These are phyloP conservation scores for Lachnellula willkommii DNA, from an alignment of 2,329 filamentous ascomycete species.

Conservation along the genomic window DNA sequence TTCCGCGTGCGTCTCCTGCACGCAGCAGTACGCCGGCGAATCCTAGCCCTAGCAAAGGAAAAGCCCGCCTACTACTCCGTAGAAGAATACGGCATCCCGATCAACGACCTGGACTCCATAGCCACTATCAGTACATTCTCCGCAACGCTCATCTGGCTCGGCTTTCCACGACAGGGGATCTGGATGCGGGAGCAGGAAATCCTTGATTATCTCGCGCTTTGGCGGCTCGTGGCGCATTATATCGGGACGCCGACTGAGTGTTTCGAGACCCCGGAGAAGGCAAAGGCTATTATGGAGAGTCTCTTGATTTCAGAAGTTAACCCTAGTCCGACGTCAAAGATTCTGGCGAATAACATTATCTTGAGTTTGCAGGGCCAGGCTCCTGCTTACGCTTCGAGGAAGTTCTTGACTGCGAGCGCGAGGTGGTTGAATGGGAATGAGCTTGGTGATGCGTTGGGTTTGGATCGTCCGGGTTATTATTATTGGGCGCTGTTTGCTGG, in stretches of 20 bases:
- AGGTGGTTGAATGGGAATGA: constrained; percentile 65
- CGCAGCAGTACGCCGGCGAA: constrained; percentile 59
- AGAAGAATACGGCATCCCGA: constrained; percentile 55
- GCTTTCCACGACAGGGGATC: constrained; percentile 68
- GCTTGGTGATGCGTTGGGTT: constrained; percentile 51
- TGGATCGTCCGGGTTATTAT: constrained; percentile 21
- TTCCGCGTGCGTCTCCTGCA: constrained; percentile 66
- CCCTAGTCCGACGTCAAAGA: constrained; percentile 56
- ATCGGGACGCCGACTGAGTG: constrained; percentile 62
- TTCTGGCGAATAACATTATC: constrained; percentile 72
- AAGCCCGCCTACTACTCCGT: constrained; percentile 59
- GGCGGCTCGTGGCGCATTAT: constrained; percentile 68
- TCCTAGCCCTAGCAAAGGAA: constrained; percentile 52
- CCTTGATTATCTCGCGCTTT: constrained; percentile 66
- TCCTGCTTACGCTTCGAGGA: constrained; percentile 58
- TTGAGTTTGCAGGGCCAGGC: constrained; percentile 59
- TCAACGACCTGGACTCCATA: constrained; percentile 72
- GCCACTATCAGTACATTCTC: constrained; percentile 69
- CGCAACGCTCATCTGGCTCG: constrained; percentile 60
- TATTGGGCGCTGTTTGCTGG: constrained; percentile 25
- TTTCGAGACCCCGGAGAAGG: constrained; percentile 51
- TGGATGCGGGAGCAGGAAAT: constrained; percentile 57
- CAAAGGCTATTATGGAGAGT: constrained; percentile 61
- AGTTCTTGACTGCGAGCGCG: constrained; percentile 63
- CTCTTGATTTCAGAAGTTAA: constrained; percentile 61